These are phyloP conservation scores for Camelina laxa DNA, from an alignment of 345 rosid species.

Conservation along the genomic window DNA sequence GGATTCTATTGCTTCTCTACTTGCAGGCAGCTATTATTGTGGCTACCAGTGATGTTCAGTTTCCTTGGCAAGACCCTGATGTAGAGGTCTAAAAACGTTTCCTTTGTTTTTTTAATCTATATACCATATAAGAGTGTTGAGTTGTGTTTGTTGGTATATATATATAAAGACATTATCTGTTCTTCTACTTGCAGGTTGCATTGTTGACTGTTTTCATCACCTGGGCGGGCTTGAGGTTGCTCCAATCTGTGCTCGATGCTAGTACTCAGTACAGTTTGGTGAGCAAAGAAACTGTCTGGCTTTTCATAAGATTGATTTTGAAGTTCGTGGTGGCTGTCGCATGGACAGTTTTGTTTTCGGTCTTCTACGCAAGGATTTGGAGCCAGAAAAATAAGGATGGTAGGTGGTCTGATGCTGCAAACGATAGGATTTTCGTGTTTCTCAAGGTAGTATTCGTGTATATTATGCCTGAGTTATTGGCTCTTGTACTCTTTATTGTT, in stretches of 20 bases:
- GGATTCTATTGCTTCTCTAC: conserved; percentile 80
- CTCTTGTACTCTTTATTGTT: conserved; percentile 67
- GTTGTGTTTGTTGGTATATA: conserved; percentile 17
- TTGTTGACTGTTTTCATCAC: conserved; percentile 84
- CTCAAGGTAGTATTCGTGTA: conserved; percentile 70
- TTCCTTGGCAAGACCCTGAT: conserved; percentile 65
- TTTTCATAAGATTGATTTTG: conserved; percentile 76
- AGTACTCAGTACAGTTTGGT: conserved; percentile 92
- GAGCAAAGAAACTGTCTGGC: conserved; percentile 61
- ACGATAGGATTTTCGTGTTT: conserved; percentile 59
- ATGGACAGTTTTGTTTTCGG: conserved; percentile 78
- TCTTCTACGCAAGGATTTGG: conserved; percentile 85
- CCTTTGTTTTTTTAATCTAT: conserved; percentile 19
- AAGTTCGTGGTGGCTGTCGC: conserved; percentile 66
- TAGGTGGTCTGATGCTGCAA: conserved; percentile 65
- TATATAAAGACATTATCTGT: conserved; percentile 3
- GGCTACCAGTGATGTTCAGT: conserved; percentile 61
- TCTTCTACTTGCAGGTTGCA: conserved; percentile 57
- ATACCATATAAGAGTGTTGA: conserved; percentile 18
- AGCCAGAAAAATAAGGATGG: conserved; percentile 65
- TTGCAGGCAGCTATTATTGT: conserved; percentile 82
- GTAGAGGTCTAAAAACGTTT: conserved; percentile 50
- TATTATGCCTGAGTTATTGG: conserved; percentile 74
- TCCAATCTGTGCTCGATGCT: conserved; percentile 78
- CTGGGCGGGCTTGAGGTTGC: conserved; percentile 74